These are phyloP conservation scores for Calophaca sinica DNA, from an alignment of 306 rosid species.

Conservation along the genomic window DNA sequence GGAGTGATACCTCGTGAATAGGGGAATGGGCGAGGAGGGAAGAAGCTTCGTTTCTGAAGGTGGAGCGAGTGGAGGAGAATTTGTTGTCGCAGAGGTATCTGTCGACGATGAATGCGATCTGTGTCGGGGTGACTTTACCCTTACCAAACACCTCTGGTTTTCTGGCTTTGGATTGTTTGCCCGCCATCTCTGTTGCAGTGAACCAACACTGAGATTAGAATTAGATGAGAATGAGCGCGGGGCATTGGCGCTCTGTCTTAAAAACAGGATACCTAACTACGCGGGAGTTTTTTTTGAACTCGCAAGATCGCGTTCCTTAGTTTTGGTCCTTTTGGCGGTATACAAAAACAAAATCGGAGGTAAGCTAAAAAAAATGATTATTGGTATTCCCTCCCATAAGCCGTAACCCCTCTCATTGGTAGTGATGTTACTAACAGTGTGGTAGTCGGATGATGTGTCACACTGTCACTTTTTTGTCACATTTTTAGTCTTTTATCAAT, in stretches of 20 bases:
- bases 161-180: constrained; percentile 67
- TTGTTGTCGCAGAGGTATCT: constrained; percentile 74
- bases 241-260: neutral
- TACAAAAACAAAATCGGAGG: neutral
- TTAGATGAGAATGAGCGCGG: neutral
- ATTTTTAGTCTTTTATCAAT: too few relatives aligned
- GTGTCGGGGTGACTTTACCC: constrained; percentile 71
- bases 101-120: constrained; percentile 89
- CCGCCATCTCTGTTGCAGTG: constrained; percentile 53
- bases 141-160: constrained; percentile 56
- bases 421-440: too few relatives aligned
- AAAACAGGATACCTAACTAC: constrained; percentile 14
- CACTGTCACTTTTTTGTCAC: too few relatives aligned
- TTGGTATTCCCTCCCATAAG: neutral
- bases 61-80: constrained; percentile 63
- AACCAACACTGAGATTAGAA: neutral
- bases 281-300: constrained; percentile 63
- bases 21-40: constrained; percentile 76
- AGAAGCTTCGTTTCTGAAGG: constrained; percentile 78
- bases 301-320: neutral
- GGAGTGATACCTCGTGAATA: constrained; percentile 59
- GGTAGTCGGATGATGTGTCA: too few relatives aligned
- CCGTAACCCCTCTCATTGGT: too few relatives aligned
- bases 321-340: constrained; percentile 38
- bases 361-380: neutral